A percentile compares a stretch with the other conserved stretches of the same genome.
Conservation (phyloP, 768 basidiomycete species). For the Leccinum barrowsii region DNA sequence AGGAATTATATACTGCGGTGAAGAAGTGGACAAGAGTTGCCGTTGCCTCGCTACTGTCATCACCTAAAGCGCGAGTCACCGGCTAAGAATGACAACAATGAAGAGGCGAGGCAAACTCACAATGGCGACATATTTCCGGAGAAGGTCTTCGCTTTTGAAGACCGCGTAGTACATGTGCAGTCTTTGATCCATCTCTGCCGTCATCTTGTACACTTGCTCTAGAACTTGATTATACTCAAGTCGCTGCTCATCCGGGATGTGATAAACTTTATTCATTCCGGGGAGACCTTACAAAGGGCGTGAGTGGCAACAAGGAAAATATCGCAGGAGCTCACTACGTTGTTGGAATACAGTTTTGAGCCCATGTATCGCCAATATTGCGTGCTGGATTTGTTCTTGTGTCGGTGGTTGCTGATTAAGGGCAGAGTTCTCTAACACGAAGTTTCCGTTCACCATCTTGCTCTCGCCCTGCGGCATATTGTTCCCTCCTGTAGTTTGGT, state of each 20-base stretch:
- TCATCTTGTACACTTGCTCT: conserved; percentile 45
- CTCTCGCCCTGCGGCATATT: conserved; percentile 14
- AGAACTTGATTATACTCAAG: conserved; percentile 49
- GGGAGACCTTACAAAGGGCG: conserved; percentile 31
- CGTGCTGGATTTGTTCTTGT: conserved; percentile 34
- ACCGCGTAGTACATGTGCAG: conserved; percentile 46
- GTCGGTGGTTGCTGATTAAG: conserved; percentile 17
- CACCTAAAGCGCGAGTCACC: conserved; percentile 32
- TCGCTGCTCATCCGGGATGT: conserved; percentile 52
- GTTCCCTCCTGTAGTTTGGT: conserved; percentile 9
- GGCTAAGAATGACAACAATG: conserved; percentile 6
- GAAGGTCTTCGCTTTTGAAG: conserved; percentile 43
- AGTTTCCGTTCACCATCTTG: conserved; percentile 15
- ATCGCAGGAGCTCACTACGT: conserved; percentile 24
- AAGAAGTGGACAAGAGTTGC: conserved; percentile 16
- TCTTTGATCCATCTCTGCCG: conserved; percentile 47
- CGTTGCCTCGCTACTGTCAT: conserved; percentile 39
- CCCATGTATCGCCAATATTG: conserved; percentile 26
- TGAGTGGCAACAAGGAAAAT: conserved; percentile 13
- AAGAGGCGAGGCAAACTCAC: conserved; percentile 38
- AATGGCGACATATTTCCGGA: conserved; percentile 51
- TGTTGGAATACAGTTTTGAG: conserved; percentile 34
- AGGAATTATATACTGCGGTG: conserved; percentile 33
- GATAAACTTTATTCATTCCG: conserved; percentile 30
- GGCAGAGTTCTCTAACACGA: conserved; percentile 3